A percentile compares a stretch with the other conserved stretches of the same genome.
Evolutionary conservation across 2,329 filamentous ascomycete genomes (phyloP).

Genomic region (Penicillium brevicompactum): DNA sequence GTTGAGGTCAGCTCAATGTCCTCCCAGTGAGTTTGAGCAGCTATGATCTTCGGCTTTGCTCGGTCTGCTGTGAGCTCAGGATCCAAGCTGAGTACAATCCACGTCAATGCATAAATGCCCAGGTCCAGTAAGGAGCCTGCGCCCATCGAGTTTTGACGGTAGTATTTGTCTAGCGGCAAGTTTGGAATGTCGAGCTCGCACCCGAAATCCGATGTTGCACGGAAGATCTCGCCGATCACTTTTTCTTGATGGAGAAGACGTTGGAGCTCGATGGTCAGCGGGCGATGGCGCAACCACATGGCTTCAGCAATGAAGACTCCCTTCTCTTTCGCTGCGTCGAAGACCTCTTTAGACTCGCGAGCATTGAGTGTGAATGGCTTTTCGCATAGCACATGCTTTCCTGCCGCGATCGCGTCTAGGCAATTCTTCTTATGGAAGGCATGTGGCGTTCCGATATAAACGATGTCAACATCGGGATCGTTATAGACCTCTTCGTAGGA

Average conservation of each 20-base stretch:
- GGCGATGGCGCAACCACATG: conserved; percentile 15
- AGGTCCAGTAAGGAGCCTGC: conserved; percentile 18
- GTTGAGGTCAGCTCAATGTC: conserved; percentile 37
- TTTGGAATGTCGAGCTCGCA: conserved; percentile 3
- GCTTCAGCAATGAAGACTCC: conserved; percentile 16
- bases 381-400: conserved; percentile 59
- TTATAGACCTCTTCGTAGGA: conserved; percentile 16
- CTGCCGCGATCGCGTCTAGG: conserved; percentile 48
- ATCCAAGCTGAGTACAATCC: conserved; percentile 13
- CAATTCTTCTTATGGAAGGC: conserved; percentile 48
- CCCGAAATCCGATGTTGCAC: conserved; percentile 3
- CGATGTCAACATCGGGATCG: conserved; percentile 28
- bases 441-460: conserved; percentile 34
- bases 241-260: not conserved
- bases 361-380: conserved; percentile 54
- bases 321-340: conserved; percentile 36
- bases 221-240: not conserved
- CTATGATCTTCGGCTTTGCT: conserved; percentile 9
- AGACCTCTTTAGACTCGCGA: conserved; percentile 47
- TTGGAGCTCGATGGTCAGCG: not conserved
- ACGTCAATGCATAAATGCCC: conserved; percentile 18
- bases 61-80: not conserved
- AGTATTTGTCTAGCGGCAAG: conserved; percentile 1
- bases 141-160: conserved; percentile 10
- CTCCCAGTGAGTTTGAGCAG: conserved; percentile 18